Evolutionary conservation across 163 green algal genomes (phyloP).

Genomic region (Scenedesmus sp.): DNA sequence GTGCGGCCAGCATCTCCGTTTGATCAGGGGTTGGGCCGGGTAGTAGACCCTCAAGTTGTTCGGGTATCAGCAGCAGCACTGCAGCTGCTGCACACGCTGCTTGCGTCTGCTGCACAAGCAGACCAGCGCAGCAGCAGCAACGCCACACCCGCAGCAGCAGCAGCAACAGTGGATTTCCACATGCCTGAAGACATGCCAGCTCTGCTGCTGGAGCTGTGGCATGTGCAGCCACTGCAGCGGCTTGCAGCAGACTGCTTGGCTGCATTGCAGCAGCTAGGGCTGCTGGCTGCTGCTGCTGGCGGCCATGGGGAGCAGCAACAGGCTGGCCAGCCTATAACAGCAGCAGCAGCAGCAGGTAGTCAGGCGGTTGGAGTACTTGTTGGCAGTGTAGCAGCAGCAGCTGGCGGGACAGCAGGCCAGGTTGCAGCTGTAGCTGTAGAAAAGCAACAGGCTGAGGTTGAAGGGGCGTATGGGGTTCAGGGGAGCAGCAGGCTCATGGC

Average conservation of each 20-base stretch:
- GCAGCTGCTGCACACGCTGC: background rate
- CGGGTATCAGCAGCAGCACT: conserved; percentile 7
- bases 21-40: background rate
- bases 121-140: background rate
- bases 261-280: background rate
- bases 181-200: background rate
- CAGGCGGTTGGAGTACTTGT: background rate
- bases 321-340: background rate
- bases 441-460: background rate
- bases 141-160: background rate
- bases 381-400: background rate
- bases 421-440: background rate
- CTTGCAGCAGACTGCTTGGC: background rate
- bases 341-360: background rate
- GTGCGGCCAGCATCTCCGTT: background rate
- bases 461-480: background rate
- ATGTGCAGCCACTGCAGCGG: background rate
- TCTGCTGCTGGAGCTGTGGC: background rate
- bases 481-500: background rate
- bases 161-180: background rate
- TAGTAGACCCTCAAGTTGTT: background rate
- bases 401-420: background rate
- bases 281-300: background rate
- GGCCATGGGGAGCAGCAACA: background rate
- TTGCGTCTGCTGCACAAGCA: background rate